Evolutionary conservation across 2,329 filamentous ascomycete species (phyloP).

Genomic region (Ceratocystis lukuohia): DNA sequence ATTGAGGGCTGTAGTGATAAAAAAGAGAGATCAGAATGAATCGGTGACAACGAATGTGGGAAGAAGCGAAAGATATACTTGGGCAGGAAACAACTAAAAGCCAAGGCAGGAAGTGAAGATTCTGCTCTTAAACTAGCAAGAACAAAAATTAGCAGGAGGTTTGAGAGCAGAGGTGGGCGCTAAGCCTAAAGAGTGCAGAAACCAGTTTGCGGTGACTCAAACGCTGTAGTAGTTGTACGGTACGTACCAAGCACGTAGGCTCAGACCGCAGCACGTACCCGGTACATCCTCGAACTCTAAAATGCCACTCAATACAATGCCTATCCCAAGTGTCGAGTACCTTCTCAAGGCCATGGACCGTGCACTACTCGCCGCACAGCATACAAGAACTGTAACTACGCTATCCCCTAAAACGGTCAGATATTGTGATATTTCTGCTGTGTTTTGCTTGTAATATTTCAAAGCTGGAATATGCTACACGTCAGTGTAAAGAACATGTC

Average conservation of each 20-base stretch:
- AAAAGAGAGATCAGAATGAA: neutral
- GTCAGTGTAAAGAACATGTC: neutral
- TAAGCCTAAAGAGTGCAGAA: neutral
- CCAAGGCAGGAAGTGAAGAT: neutral
- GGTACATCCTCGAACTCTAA: neutral
- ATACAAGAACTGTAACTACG: neutral
- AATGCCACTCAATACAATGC: neutral
- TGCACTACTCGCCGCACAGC: no score
- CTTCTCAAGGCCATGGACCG: neutral
- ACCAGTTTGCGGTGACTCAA: slow-evolving; percentile 4
- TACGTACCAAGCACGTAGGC: neutral
- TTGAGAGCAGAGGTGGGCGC: neutral
- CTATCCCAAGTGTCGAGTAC: neutral
- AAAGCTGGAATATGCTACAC: neutral
- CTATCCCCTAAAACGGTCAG: neutral
- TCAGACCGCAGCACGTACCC: neutral
- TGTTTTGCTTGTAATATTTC: neutral
- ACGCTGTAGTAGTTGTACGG: neutral
- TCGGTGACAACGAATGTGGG: neutral
- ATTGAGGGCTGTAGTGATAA: neutral
- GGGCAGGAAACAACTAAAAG: neutral
- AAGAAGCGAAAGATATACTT: neutral
- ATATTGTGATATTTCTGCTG: neutral
- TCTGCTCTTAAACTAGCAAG: neutral
- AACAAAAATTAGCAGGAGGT: neutral